A percentile compares a stretch with the other conserved stretches of the same genome.
phyloP scores from a whole-genome alignment of 2,329 filamentous ascomycete genomes.

The Aspergillus oerlinghausenensis region DNA sequence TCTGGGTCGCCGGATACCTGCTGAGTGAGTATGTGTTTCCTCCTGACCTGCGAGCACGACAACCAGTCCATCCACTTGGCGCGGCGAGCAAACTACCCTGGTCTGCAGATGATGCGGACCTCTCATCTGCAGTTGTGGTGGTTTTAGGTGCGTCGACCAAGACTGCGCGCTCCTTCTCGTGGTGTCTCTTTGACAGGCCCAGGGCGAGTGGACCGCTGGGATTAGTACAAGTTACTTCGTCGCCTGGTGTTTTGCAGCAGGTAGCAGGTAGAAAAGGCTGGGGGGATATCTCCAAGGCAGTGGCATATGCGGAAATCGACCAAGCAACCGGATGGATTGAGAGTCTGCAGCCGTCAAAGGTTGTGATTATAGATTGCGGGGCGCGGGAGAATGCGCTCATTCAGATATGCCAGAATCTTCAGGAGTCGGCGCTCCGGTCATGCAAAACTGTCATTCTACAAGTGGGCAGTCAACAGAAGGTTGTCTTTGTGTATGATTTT shows the following conservation, averaged over 20 bases:
- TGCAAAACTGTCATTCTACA: slow-evolving; percentile 1
- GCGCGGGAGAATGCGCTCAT: neutral
- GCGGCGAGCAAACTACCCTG: slow-evolving; percentile 20
- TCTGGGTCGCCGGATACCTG: slow-evolving; percentile 26
- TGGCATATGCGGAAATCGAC: slow-evolving; percentile 3
- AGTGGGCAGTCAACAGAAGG: slow-evolving; percentile 3
- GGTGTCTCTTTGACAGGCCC: slow-evolving; percentile 1
- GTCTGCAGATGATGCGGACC: slow-evolving; percentile 27
- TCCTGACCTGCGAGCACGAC: neutral
- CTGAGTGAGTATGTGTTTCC: slow-evolving; percentile 30
- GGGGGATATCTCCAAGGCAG: neutral
- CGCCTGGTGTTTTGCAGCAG: slow-evolving; percentile 3
- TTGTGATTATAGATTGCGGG: slow-evolving; percentile 9
- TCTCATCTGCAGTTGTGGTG: slow-evolving; percentile 32
- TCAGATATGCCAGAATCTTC: neutral
- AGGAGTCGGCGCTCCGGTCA: neutral
- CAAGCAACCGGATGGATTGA: slow-evolving; percentile 4
- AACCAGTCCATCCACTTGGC: slow-evolving; percentile 8
- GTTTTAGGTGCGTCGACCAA: slow-evolving; percentile 25
- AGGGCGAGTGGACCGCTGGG: slow-evolving; percentile 4
- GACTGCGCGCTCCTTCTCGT: slow-evolving; percentile 19
- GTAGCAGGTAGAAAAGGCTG: neutral
- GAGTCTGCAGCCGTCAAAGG: slow-evolving; percentile 1
- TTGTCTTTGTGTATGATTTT: neutral
- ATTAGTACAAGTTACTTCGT: slow-evolving; percentile 7